Base-by-base conservation (phyloP, 1,284 basidiomycete genomes). In the Porodaedalea pini region DNA sequence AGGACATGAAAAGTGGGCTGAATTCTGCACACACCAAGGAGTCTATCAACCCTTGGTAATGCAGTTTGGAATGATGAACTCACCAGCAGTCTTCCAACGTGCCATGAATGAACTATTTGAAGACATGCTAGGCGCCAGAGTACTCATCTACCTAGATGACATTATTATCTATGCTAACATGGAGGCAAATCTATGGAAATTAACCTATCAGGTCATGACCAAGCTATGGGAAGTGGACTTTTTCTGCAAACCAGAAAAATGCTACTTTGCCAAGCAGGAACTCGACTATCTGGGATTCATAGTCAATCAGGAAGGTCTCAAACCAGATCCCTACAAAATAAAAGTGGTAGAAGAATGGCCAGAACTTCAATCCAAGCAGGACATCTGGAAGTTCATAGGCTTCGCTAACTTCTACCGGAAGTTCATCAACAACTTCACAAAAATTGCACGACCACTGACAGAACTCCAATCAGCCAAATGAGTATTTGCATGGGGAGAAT, bases 51-150 rank as follows among this genome's bases (percentile, higher is more conserved):
- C 57, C 48, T 41, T 55, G 1, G 69, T 73, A 29, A 68, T 73
- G 71, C 68, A 68, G 0, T 71, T 72, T 54, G 70, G 75, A 0
- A 63, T 76, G 3, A 70, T 68, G 43, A 78, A 77, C 58, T 71
- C 70, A 0, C 75, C 74, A 0, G 67, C 71, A 0, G 62, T 66
- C 0, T 72, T 73, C 61, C 73, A 74, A 49, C 5, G 39, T 23
- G 29, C 37, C 40, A 61, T 61, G 60, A 51, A 59, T 36, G 55
- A 57, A 4, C 43, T 63, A 29, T 57, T 63, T 27, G 31, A 29
- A 6, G 58, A 60, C 34, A 7, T 55, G 13, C 49, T 63, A 29
- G 37, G 19, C 3, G 17, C 37, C 15, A 10, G 32, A 4, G 47
- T 63, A 3, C n/a, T 58, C 3, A 50, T 63, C 31, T 63, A 63